Percentiles rank a stretch among this genome's conserved stretches.
These are phyloP conservation scores for Suhomyces sp. DNA, from an alignment of 805 yeast species.

Conservation along the genomic window DNA sequence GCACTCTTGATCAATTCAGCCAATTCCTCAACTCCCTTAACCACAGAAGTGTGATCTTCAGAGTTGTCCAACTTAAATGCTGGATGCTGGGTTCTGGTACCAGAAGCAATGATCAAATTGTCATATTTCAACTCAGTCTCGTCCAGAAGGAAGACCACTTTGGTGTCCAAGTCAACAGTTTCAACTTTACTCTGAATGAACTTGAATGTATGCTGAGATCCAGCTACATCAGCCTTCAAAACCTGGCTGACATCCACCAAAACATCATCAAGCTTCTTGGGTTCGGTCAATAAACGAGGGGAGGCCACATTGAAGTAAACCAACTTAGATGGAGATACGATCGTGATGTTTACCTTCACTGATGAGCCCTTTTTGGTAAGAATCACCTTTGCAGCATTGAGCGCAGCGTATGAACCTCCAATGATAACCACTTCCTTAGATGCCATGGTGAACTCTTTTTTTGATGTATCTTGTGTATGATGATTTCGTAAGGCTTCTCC, in stretches of 20 bases:
- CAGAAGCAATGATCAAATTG: slow-evolving; percentile 36
- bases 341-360: slow-evolving; percentile 17
- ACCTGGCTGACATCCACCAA: slow-evolving; percentile 18
- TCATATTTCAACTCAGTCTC: slow-evolving; percentile 23
- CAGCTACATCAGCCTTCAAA: slow-evolving; percentile 17
- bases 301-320: slow-evolving; percentile 26
- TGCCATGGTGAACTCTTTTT: too few species aligned
- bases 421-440: slow-evolving; percentile 26
- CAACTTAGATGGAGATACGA: slow-evolving; percentile 26
- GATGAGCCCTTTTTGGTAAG: slow-evolving; percentile 10
- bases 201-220: slow-evolving; percentile 11
- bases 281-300: slow-evolving; percentile 35
- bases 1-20: slow-evolving; percentile 19
- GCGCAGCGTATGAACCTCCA: slow-evolving; percentile 40
- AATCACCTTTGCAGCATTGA: slow-evolving; percentile 24
- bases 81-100: slow-evolving; percentile 20
- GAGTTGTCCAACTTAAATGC: slow-evolving; percentile 27
- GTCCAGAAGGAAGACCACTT: slow-evolving; percentile 19
- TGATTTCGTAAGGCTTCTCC: too few species aligned
- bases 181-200: slow-evolving; percentile 27
- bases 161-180: slow-evolving; percentile 25
- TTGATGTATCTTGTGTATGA: too few species aligned
- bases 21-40: slow-evolving; percentile 17
- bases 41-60: slow-evolving; percentile 11
- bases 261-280: slow-evolving; percentile 16